Percentiles rank a stretch among this genome's conserved stretches.
These are phyloP conservation scores for Aspergillus melleus DNA, from an alignment of 2,329 filamentous ascomycete genomes.

Conservation along the genomic window DNA sequence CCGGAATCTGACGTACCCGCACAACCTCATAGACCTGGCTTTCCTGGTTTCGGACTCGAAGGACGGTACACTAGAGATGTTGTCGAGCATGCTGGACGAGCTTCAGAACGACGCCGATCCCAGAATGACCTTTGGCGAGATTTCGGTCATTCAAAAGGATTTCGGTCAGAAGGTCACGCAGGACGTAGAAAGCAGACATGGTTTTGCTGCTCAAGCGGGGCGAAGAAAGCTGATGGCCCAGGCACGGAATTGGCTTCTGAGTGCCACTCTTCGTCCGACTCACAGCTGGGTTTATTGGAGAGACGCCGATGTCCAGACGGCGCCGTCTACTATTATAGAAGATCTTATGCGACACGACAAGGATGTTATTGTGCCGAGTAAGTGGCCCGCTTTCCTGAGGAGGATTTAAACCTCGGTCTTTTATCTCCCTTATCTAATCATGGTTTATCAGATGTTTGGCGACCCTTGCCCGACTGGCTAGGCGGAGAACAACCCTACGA, in stretches of 20 bases:
- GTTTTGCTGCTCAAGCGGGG: constrained; percentile 92
- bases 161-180: constrained; percentile 98
- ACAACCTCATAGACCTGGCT: constrained; percentile 92
- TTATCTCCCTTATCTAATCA: constrained; percentile 16
- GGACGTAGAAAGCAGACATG: constrained; percentile 95
- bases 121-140: constrained; percentile 85
- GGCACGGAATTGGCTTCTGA: constrained; percentile 94
- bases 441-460: constrained; percentile 77
- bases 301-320: constrained; percentile 97
- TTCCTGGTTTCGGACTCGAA: constrained; percentile 98
- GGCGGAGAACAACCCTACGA: constrained; percentile 98
- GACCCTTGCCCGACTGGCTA: constrained; percentile 97
- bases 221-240: constrained; percentile 97
- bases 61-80: constrained; percentile 76
- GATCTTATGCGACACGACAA: constrained; percentile 99
- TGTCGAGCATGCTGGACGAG: constrained; percentile 72
- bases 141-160: constrained; percentile 97
- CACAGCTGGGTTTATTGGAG: constrained; percentile 99
- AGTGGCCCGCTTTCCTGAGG: constrained; percentile 42
- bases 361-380: constrained; percentile 97
- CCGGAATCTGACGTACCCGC: constrained; percentile 93
- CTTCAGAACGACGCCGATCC: constrained; percentile 79
- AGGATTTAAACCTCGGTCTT: background rate
- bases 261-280: constrained; percentile 86
- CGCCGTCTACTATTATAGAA: constrained; percentile 93